Percentiles rank a stretch among this genome's conserved stretches.
These are phyloP conservation scores for Xylaria sp. DNA, from an alignment of 2,329 filamentous ascomycete species.

Conservation along the genomic window DNA sequence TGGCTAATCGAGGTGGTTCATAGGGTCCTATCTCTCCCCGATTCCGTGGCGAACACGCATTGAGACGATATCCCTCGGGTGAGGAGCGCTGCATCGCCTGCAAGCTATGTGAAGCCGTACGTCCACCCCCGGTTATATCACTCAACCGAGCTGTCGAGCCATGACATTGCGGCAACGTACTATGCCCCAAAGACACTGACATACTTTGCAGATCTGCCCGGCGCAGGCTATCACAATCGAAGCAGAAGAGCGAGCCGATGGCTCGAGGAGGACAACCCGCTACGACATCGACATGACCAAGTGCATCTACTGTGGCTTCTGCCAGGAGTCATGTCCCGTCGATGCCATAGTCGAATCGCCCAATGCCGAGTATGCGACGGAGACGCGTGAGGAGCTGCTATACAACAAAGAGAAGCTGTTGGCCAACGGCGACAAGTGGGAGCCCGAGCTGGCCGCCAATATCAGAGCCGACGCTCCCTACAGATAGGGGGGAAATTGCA, in stretches of 20 bases:
- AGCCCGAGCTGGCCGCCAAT: slow-evolving; percentile 90
- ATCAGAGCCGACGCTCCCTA: slow-evolving; percentile 94
- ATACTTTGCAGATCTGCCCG: slow-evolving; percentile 76
- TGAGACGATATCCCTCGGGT: slow-evolving; percentile 93
- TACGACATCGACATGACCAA: slow-evolving; percentile 99
- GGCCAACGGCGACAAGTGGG: slow-evolving; percentile 93
- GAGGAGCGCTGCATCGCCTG: slow-evolving; percentile 99
- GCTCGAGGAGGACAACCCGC: slow-evolving; percentile 90
- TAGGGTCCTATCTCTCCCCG: slow-evolving; percentile 93
- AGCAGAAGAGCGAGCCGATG: slow-evolving; percentile 96
- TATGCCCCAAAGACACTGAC: slow-evolving; percentile 10
- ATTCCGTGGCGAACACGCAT: slow-evolving; percentile 97
- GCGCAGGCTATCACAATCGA: slow-evolving; percentile 99
- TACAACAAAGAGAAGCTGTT: slow-evolving; percentile 98
- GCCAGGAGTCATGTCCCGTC: slow-evolving; percentile 98
- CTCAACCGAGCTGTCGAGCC: background rate
- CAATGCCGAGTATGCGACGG: slow-evolving; percentile 67
- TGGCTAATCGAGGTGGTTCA: slow-evolving; percentile 30
- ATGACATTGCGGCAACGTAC: background rate
- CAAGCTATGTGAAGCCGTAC: slow-evolving; percentile 94
- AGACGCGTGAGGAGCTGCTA: slow-evolving; percentile 85
- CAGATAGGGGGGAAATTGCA: slow-evolving; percentile 63
- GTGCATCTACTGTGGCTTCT: slow-evolving; percentile 99
- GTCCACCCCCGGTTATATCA: slow-evolving; percentile 22
- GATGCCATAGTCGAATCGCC: slow-evolving; percentile 80